Percentiles rank a stretch among this genome's conserved stretches.
Evolutionary conservation across 306 rosid genomes (phyloP).

Genomic region (Cucumis melo): DNA sequence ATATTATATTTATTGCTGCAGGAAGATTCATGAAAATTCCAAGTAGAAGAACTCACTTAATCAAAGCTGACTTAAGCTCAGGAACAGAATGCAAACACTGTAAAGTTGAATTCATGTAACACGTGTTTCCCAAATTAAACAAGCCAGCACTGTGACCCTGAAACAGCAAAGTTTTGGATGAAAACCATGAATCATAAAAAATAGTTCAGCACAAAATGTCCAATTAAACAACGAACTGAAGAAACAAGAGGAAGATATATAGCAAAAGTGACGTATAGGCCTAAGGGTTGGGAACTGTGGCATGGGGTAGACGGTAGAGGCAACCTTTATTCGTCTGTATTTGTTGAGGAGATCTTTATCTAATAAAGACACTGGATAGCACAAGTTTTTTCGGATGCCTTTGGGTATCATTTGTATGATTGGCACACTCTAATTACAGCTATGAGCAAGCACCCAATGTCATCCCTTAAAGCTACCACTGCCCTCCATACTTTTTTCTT

Average conservation of each 20-base stretch:
- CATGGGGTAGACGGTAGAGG: background rate
- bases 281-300: background rate
- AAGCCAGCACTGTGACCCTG: constrained; percentile 95
- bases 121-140: constrained; percentile 91
- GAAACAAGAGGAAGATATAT: background rate
- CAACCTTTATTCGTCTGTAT: background rate
- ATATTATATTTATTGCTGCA: background rate
- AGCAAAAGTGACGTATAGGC: background rate
- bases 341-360: background rate
- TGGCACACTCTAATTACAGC: background rate
- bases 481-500: background rate
- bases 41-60: constrained; percentile 36
- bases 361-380: background rate
- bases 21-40: background rate
- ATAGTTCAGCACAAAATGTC: constrained; percentile 4
- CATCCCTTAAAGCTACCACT: background rate
- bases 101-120: constrained; percentile 96
- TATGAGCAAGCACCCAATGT: background rate
- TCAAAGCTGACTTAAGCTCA: constrained; percentile 89
- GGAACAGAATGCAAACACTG: constrained; percentile 99
- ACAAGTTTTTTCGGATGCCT: background rate
- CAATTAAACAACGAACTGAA: background rate
- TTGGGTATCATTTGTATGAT: background rate
- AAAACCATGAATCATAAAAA: background rate
- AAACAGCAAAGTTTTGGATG: constrained; percentile 4